Evolutionary conservation across 768 basidiomycete genomes (phyloP).

Genomic region (Pulveroboletus sp.): DNA sequence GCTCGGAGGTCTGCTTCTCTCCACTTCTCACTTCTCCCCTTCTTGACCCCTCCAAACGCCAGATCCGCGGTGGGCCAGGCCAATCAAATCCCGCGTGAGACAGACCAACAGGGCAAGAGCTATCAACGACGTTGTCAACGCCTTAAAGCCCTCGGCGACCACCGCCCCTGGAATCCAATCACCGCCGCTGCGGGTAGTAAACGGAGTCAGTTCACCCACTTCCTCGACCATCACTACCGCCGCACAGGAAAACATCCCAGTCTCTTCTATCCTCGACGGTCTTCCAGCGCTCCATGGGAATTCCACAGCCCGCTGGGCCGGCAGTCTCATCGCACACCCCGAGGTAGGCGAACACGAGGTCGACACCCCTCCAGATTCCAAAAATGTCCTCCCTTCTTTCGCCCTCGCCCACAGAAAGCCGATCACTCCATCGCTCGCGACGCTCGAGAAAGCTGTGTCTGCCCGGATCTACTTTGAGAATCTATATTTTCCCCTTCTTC

Average conservation of each 20-base stretch:
- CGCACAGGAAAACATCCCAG: constrained; percentile 61
- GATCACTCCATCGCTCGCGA: constrained; percentile 83
- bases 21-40: constrained; percentile 13
- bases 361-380: constrained; percentile 23
- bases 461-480: constrained; percentile 94
- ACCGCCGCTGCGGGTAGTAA: constrained; percentile 69
- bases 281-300: constrained; percentile 52
- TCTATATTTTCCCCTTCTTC: constrained; percentile 79
- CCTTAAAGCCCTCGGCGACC: constrained; percentile 54
- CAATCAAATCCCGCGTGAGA: constrained; percentile 76
- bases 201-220: constrained; percentile 64
- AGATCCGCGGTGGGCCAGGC: constrained; percentile 88
- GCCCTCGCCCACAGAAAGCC: constrained; percentile 43
- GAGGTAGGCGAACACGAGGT: constrained; percentile 61
- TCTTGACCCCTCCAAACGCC: constrained; percentile 23
- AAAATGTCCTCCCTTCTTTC: constrained; percentile 27
- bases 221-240: constrained; percentile 74
- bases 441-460: constrained; percentile 90
- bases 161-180: constrained; percentile 37
- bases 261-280: constrained; percentile 41
- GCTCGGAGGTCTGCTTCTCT: constrained; percentile 61
- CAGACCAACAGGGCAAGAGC: constrained; percentile 63
- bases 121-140: constrained; percentile 72
- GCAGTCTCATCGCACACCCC: constrained; percentile 59
- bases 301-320: constrained; percentile 58